phyloP scores from a whole-genome alignment of 495 filamentous ascomycete genomes.

The Tetracladium marchalianum region DNA sequence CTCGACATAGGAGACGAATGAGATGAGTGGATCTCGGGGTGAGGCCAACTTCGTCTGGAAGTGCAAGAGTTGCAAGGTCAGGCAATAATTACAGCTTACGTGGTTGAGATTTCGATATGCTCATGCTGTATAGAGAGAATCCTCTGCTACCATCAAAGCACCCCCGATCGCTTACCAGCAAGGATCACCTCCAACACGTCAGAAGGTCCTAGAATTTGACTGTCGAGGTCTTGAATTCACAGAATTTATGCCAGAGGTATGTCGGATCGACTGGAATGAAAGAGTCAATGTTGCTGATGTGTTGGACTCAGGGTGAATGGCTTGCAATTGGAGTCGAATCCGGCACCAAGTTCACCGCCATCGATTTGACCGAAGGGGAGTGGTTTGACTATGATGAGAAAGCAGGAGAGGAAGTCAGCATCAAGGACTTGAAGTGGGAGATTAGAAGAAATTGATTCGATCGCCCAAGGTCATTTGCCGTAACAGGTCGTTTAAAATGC shows the following conservation, averaged over 20 bases:
- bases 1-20: conserved; percentile 58
- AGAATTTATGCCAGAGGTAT: conserved; percentile 79
- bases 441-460: conserved; percentile 42
- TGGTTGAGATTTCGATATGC: background rate
- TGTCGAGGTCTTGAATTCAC: conserved; percentile 89
- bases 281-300: background rate
- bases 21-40: conserved; percentile 81
- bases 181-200: conserved; percentile 54
- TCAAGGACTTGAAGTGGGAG: conserved; percentile 87
- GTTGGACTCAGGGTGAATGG: conserved; percentile 63
- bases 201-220: conserved; percentile 81
- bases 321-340: conserved; percentile 73
- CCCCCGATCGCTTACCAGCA: conserved; percentile 61
- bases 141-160: conserved; percentile 55
- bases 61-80: conserved; percentile 83
- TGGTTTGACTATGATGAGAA: conserved; percentile 86
- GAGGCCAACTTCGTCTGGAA: conserved; percentile 98
- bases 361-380: conserved; percentile 80
- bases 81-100: background rate
- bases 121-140: conserved; percentile 35
- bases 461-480: too few species aligned
- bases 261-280: conserved; percentile 8
- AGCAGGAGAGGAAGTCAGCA: conserved; percentile 65
- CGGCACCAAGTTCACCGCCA: conserved; percentile 61
- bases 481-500: too few species aligned